Conservation (phyloP, 73 alveolate species). For the Paramecium octaurelia region DNA sequence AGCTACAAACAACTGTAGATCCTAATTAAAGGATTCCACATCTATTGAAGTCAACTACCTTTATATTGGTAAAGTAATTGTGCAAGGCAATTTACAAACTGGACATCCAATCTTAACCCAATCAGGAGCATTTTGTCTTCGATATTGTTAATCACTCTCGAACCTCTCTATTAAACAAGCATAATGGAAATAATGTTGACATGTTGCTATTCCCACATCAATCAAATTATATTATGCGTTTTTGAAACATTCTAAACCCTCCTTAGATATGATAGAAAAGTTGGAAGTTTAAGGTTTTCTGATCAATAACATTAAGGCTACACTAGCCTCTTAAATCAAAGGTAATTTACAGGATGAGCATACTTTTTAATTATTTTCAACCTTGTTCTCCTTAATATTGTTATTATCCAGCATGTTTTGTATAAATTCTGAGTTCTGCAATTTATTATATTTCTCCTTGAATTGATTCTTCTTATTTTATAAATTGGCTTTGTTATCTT, state of each 20-base stretch:
- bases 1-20: not conserved
- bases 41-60: not conserved
- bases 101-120: not conserved
- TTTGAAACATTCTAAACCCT: not conserved
- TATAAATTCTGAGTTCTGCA: not conserved
- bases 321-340: not conserved
- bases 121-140: not conserved
- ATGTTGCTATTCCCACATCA: not conserved
- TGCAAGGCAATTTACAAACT: not conserved
- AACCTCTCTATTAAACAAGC: not conserved
- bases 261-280: not conserved
- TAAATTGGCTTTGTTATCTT: not conserved
- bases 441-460: not conserved
- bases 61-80: not conserved
- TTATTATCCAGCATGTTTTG: not conserved
- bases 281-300: not conserved
- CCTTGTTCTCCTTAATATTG: not conserved
- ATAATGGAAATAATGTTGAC: not conserved
- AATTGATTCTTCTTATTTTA: not conserved
- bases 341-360: not conserved
- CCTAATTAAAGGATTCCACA: not conserved
- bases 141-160: not conserved
- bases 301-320: not conserved
- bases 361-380: not conserved
- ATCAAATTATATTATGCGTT: not conserved